phyloP scores from a whole-genome alignment of 768 basidiomycete genomes.

The Lentinula aciculospora region DNA sequence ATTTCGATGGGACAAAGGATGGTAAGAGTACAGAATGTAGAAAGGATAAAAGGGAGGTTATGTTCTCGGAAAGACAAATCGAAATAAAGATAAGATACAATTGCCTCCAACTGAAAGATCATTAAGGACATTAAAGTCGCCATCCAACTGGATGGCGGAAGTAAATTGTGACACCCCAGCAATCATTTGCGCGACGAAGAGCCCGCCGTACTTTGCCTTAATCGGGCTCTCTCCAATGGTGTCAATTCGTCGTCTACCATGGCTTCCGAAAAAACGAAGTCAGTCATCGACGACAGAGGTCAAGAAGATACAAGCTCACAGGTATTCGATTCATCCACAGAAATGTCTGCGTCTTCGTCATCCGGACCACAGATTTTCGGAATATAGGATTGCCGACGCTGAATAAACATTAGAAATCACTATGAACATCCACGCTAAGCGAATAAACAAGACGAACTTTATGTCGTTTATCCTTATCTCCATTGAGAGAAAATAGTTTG shows the following conservation, averaged over 20 bases:
- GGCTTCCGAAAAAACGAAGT: conserved; percentile 22
- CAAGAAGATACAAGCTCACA: conserved; percentile 25
- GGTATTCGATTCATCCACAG: conserved; percentile 39
- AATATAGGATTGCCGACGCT: conserved; percentile 74
- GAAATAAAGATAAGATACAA: neutral
- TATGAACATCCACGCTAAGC: conserved; percentile 1
- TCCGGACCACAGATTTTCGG: conserved; percentile 42
- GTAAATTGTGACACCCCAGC: neutral
- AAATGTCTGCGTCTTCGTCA: conserved; percentile 29
- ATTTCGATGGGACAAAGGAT: neutral
- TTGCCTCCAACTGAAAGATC: neutral
- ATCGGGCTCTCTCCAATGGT: conserved; percentile 64
- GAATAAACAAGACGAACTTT: conserved; percentile 40
- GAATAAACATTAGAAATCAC: neutral
- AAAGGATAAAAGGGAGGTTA: neutral
- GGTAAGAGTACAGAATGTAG: neutral
- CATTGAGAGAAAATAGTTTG: neutral
- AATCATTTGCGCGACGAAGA: neutral
- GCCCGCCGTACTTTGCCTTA: conserved; percentile 21
- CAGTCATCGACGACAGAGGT: conserved; percentile 12
- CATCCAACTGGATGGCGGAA: no score
- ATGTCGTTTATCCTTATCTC: conserved; percentile 17
- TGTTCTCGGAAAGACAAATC: neutral
- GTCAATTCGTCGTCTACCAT: conserved; percentile 51
- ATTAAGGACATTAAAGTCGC: neutral